These are phyloP conservation scores for Pterocarpus santalinus DNA, from an alignment of 306 rosid species.

Conservation along the genomic window DNA sequence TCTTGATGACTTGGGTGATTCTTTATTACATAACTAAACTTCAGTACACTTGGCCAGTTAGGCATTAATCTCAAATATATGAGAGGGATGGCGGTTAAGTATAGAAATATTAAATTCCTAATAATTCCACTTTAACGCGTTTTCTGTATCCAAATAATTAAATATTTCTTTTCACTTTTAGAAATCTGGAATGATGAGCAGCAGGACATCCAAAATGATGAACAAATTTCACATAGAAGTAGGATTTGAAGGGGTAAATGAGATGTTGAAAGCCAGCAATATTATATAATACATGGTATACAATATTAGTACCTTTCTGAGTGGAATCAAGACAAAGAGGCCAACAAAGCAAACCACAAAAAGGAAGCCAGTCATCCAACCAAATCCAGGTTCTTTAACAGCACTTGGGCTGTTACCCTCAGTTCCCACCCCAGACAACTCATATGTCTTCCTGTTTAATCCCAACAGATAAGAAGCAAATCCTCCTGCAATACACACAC, in stretches of 20 bases:
- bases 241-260: not conserved
- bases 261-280: conserved; percentile 1
- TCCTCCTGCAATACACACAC: conserved; percentile 66
- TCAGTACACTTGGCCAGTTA: not conserved
- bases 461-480: conserved; percentile 92
- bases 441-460: conserved; percentile 78
- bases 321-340: conserved; percentile 89
- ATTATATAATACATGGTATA: not conserved
- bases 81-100: not conserved
- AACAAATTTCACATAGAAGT: not conserved
- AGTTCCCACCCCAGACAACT: conserved; percentile 71
- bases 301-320: conserved; percentile 71
- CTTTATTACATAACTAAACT: conserved; percentile 26
- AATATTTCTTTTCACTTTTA: not conserved
- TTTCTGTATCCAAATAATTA: not conserved
- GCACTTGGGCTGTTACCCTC: conserved; percentile 69
- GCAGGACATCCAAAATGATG: conserved; percentile 5
- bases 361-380: conserved; percentile 89
- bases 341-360: conserved; percentile 95
- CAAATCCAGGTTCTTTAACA: conserved; percentile 83
- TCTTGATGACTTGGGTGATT: not conserved
- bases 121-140: conserved; percentile 12
- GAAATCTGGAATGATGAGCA: not conserved
- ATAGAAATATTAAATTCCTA: not conserved
- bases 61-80: not conserved